A percentile compares a stretch with the other conserved stretches of the same genome.
These are phyloP conservation scores for Rhizodiscina lignyota DNA, from an alignment of 495 filamentous ascomycete species.

Conservation along the genomic window DNA sequence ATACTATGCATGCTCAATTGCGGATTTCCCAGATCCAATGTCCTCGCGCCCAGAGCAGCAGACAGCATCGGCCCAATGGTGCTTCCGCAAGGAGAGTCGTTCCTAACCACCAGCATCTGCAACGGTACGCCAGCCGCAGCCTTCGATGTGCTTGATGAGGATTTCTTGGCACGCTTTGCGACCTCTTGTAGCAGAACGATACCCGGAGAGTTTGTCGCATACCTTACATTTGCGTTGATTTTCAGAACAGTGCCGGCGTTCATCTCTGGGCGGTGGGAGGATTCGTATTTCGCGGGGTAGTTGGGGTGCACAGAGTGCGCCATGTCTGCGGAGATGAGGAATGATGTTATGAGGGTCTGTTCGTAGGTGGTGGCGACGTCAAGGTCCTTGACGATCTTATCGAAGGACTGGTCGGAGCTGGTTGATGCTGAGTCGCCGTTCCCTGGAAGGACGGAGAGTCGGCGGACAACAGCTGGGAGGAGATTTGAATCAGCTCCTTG, in stretches of 20 bases:
- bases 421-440: constrained; percentile 21
- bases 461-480: constrained; percentile 72
- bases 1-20: constrained; percentile 97
- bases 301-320: constrained; percentile 92
- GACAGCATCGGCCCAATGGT: constrained; percentile 94
- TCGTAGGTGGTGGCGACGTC: constrained; percentile 70
- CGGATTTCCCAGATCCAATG: constrained; percentile 87
- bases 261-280: constrained; percentile 78
- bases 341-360: constrained; percentile 80
- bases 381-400: constrained; percentile 24
- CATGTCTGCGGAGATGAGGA: constrained; percentile 95
- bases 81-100: constrained; percentile 84
- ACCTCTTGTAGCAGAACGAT: constrained; percentile 84
- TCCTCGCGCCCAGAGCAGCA: constrained; percentile 68
- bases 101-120: constrained; percentile 90
- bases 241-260: constrained; percentile 96
- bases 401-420: constrained; percentile 32
- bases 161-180: constrained; percentile 43
- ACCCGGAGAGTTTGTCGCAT: constrained; percentile 89
- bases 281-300: constrained; percentile 80
- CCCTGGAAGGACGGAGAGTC: constrained; percentile 60
- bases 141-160: constrained; percentile 12
- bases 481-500: constrained; percentile 90
- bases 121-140: constrained; percentile 49
- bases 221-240: constrained; percentile 92